Base-by-base conservation (phyloP, 2,329 filamentous ascomycete species). In the Metarhizium anisopliae region DNA sequence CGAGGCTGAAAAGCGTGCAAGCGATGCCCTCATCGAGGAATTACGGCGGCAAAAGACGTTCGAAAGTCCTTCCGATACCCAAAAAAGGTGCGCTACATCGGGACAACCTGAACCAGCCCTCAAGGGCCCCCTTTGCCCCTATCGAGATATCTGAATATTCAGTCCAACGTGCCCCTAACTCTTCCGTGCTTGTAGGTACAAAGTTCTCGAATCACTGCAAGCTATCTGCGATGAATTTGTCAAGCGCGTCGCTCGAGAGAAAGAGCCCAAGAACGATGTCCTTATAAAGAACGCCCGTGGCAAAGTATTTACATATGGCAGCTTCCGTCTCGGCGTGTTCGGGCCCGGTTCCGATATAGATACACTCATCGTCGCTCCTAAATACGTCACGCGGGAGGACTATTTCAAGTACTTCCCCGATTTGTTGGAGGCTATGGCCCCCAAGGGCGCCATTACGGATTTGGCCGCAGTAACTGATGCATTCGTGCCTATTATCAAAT, bases 281-380 rank as follows among this genome's bases (percentile, higher is more conserved):
- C 82, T 94, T 50, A 82, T 94, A 50, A 89, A 92, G 62, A 86
- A 87, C 66, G 89, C 92, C 6, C 89, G 92, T 54, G 94, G 92
- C 61, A 94, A 93, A 74, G 85, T 99, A 62, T 96, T 95, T 70
- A 95, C 93, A 1, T 99, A 94, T 70, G 94, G 94, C 60, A 97
- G 94, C 72, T 99, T 93, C 71, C 87, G 92, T 43, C 79, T 99
- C 13, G 94, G 94, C 58, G 94, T 97, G 29, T 96, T 89, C 70
- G 92, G 92, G 6, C 94, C 94, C 49, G 91, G 91, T 52, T 97
- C 94, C 50, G 94, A 99, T 83, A 97, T 99, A 64, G 94, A 99
- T 74, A 96, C 94, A 2, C 83, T 99, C 53, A 85, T 97, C 57
- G 87, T 96, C 52, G 92, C 87, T 14, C 94, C 94, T 10, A 92